Conservation (phyloP, 768 basidiomycete genomes). For the Amyloporia xantha region DNA sequence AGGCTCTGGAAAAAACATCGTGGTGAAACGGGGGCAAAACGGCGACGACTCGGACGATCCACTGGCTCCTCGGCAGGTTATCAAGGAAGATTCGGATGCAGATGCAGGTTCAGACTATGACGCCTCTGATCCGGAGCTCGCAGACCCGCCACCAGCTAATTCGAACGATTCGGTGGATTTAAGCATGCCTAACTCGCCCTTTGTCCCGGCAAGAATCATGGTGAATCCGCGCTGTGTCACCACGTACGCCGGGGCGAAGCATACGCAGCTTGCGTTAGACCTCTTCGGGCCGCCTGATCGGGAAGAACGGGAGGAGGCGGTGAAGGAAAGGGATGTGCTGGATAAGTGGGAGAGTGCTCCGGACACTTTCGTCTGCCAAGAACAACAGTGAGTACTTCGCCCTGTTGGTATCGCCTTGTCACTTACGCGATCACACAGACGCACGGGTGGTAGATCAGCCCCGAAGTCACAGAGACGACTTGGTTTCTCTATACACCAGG, state of each 20-base stretch:
- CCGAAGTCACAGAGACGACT: conserved; percentile 83
- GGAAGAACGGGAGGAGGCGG: conserved; percentile 37
- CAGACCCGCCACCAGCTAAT: conserved; percentile 31
- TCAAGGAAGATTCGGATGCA: conserved; percentile 56
- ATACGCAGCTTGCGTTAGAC: conserved; percentile 92
- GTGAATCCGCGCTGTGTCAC: conserved; percentile 97
- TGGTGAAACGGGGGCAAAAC: conserved; percentile 9
- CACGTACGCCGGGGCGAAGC: conserved; percentile 95
- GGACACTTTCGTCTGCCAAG: conserved; percentile 97
- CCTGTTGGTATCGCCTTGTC: background rate
- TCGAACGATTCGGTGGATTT: conserved; percentile 29
- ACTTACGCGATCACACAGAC: conserved; percentile 32
- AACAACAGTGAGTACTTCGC: conserved; percentile 56
- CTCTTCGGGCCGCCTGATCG: conserved; percentile 61
- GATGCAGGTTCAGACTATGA: conserved; percentile 87
- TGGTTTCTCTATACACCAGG: conserved; percentile 77
- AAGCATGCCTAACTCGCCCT: conserved; percentile 81
- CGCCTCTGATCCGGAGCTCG: conserved; percentile 38
- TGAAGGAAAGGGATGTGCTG: conserved; percentile 67
- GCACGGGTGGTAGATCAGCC: conserved; percentile 85
- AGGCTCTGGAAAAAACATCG: background rate
- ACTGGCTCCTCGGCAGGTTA: conserved; percentile 25
- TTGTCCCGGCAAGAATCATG: conserved; percentile 83
- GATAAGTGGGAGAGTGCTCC: conserved; percentile 97
- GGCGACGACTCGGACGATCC: conserved; percentile 6